These are phyloP conservation scores for Acer campestre DNA, from an alignment of 345 rosid genomes.

Conservation along the genomic window DNA sequence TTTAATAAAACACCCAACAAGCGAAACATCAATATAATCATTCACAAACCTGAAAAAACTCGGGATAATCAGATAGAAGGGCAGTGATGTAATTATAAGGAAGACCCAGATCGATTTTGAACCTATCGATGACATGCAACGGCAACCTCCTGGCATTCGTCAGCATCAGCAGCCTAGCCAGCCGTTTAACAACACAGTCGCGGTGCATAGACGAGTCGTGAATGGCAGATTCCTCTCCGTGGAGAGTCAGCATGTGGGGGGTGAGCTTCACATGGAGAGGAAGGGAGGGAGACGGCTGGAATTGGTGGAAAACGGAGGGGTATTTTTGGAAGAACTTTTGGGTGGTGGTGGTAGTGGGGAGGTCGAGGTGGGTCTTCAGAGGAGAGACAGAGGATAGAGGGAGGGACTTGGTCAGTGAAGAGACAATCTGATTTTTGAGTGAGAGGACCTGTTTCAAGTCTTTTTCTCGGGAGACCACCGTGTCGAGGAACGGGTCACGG, in stretches of 20 bases:
- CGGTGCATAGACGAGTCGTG: constrained; percentile 38
- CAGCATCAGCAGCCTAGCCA: constrained; percentile 74
- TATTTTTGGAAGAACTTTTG: constrained; percentile 49
- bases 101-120: constrained; percentile 76
- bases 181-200: constrained; percentile 37
- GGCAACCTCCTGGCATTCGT: constrained; percentile 52
- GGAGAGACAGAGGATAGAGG: constrained; percentile 65
- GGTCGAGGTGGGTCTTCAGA: constrained; percentile 56
- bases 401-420: constrained; percentile 56
- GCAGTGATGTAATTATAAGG: constrained; percentile 61
- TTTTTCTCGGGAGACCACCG: constrained; percentile 55
- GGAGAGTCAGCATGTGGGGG: constrained; percentile 45
- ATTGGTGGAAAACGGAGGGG: constrained; percentile 51
- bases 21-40: background rate
- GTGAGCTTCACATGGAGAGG: constrained; percentile 75
- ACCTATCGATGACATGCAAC: constrained; percentile 48
- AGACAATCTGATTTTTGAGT: constrained; percentile 62
- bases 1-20: background rate
- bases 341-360: constrained; percentile 40
- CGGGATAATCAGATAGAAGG: constrained; percentile 69
- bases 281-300: constrained; percentile 70
- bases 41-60: constrained; percentile 44
- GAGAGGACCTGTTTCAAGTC: constrained; percentile 58
- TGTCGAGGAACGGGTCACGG: constrained; percentile 59
- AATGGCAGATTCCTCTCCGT: constrained; percentile 55